These are phyloP conservation scores for Pestalotiopsis sp. DNA, from an alignment of 2,329 filamentous ascomycete species.

Conservation along the genomic window DNA sequence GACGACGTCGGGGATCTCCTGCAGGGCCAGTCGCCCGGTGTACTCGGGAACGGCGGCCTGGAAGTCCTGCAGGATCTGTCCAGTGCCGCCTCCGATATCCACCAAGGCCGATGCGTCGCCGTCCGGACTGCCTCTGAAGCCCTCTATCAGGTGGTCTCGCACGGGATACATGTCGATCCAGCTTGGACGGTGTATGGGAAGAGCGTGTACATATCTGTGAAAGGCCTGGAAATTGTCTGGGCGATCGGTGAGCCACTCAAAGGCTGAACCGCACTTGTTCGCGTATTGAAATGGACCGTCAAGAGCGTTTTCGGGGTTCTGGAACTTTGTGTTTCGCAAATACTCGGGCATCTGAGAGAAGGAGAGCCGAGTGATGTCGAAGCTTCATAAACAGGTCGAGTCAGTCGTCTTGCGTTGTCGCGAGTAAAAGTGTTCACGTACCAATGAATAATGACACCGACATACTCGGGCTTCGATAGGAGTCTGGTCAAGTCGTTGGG, in stretches of 20 bases:
- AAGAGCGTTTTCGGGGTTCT: slow-evolving; percentile 15
- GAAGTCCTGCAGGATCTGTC: neutral
- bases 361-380: slow-evolving; percentile 17
- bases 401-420: neutral
- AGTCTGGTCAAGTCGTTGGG: slow-evolving; percentile 19
- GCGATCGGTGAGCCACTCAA: slow-evolving; percentile 17
- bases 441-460: slow-evolving; percentile 17
- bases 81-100: neutral
- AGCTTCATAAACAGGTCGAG: neutral
- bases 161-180: slow-evolving; percentile 7
- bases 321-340: slow-evolving; percentile 16
- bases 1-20: slow-evolving; percentile 1
- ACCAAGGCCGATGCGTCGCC: slow-evolving; percentile 1
- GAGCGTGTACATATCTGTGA: slow-evolving; percentile 18
- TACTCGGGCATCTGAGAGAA: slow-evolving; percentile 19
- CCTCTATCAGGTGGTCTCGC: neutral
- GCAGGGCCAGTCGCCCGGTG: neutral
- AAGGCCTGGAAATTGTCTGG: slow-evolving; percentile 21
- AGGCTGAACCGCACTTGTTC: slow-evolving; percentile 13
- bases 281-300: slow-evolving; percentile 21
- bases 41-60: neutral
- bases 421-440: neutral
- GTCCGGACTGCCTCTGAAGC: neutral
- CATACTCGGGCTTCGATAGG: slow-evolving; percentile 16
- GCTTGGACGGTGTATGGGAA: slow-evolving; percentile 9